Evolutionary conservation across 2,329 filamentous ascomycete genomes (phyloP).

Genomic region (Orbilia javanica): DNA sequence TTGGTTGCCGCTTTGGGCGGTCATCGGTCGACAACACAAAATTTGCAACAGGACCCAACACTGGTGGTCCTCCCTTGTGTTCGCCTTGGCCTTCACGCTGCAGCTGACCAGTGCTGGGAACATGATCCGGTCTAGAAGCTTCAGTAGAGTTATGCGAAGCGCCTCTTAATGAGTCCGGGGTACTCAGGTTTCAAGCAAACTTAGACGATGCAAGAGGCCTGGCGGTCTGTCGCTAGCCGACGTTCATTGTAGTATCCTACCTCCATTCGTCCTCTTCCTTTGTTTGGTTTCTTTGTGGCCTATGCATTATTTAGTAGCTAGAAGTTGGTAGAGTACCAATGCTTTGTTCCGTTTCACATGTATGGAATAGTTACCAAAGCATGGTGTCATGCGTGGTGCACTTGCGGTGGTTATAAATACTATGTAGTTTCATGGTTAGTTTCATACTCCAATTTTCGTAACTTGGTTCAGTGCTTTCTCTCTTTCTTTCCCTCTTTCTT

Average conservation of each 20-base stretch:
- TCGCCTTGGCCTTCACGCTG: too few species aligned
- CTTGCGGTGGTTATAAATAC: neutral
- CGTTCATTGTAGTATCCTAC: neutral
- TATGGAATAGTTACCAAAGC: too few species aligned
- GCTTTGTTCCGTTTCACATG: constrained; percentile 46
- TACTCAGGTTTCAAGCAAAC: constrained; percentile 7
- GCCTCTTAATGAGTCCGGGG: neutral
- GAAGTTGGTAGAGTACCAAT: neutral
- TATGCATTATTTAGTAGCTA: too few species aligned
- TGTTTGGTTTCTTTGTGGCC: constrained; percentile 12
- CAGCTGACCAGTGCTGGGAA: neutral
- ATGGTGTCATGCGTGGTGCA: too few species aligned
- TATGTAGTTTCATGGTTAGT: neutral
- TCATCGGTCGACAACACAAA: constrained; percentile 28
- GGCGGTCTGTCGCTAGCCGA: constrained; percentile 23
- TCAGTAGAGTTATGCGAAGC: neutral
- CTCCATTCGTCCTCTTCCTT: constrained; percentile 20
- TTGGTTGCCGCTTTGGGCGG: constrained; percentile 39
- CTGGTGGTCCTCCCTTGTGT: neutral
- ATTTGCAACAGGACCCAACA: constrained; percentile 36
- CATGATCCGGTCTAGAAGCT: neutral
- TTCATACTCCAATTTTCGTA: neutral
- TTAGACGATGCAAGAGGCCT: neutral
- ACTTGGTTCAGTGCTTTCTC: too few species aligned
- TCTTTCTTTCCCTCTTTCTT: too few species aligned